Conservation (phyloP, 2,329 filamentous ascomycete genomes). For the Aspergillus viridinutans region DNA sequence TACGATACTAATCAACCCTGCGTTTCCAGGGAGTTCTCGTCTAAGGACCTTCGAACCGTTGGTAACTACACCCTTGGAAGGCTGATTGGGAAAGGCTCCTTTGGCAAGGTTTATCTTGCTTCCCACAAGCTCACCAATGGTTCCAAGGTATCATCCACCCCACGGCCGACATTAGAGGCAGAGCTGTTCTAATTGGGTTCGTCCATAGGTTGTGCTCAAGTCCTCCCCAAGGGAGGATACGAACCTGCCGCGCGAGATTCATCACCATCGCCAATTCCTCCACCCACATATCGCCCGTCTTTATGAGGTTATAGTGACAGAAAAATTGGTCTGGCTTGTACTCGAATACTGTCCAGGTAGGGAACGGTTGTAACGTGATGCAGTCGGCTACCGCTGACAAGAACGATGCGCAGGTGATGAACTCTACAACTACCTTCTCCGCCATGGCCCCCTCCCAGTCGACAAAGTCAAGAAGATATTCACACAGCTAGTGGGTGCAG, state of each 20-base stretch:
- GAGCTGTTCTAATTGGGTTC: slow-evolving; percentile 1
- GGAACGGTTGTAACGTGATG: slow-evolving; percentile 1
- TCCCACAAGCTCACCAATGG: slow-evolving; percentile 97
- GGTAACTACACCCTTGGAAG: slow-evolving; percentile 91
- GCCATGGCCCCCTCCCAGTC: slow-evolving; percentile 76
- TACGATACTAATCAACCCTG: not conserved
- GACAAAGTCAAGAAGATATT: slow-evolving; percentile 94
- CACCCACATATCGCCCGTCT: slow-evolving; percentile 95
- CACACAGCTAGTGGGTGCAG: slow-evolving; percentile 88
- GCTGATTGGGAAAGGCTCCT: slow-evolving; percentile 94
- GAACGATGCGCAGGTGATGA: slow-evolving; percentile 67
- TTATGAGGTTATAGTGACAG: slow-evolving; percentile 97
- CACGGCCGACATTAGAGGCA: not conserved
- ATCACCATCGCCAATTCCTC: slow-evolving; percentile 95
- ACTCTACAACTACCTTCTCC: slow-evolving; percentile 90
- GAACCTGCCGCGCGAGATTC: slow-evolving; percentile 94
- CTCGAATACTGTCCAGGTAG: slow-evolving; percentile 91
- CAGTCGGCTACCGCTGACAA: slow-evolving; percentile 5
- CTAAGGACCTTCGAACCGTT: slow-evolving; percentile 83
- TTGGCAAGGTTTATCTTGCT: slow-evolving; percentile 96
- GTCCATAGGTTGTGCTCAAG: slow-evolving; percentile 83
- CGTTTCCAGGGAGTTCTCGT: slow-evolving; percentile 76
- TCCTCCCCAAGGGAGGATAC: slow-evolving; percentile 93
- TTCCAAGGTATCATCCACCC: slow-evolving; percentile 65
- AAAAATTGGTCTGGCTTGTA: slow-evolving; percentile 90